Evolutionary conservation across 352 stramenopile species (phyloP).

Genomic region (Aphanomyces invadans): DNA sequence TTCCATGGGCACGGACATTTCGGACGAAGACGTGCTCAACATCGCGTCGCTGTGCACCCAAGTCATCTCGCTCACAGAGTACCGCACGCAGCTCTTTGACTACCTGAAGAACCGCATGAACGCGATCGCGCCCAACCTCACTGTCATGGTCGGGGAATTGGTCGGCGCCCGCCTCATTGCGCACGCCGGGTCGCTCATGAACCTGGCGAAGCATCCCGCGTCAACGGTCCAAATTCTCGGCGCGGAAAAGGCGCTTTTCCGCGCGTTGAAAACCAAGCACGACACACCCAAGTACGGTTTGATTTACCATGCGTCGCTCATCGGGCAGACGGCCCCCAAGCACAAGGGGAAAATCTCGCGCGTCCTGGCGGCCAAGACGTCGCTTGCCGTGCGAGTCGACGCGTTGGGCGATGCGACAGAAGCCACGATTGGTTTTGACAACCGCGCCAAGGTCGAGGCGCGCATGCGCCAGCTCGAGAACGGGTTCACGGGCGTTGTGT

Average conservation of each 20-base stretch:
- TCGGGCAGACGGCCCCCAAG: slow-evolving; percentile 98
- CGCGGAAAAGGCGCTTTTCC: slow-evolving; percentile 99
- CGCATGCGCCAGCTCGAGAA: slow-evolving; percentile 97
- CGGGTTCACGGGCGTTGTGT: slow-evolving; percentile 74
- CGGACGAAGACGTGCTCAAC: slow-evolving; percentile 96
- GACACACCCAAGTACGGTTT: slow-evolving; percentile 99
- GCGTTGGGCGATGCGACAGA: slow-evolving; percentile 94
- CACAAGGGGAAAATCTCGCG: slow-evolving; percentile 99
- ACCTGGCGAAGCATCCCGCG: slow-evolving; percentile 98
- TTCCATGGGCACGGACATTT: slow-evolving; percentile 99
- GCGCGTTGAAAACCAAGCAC: slow-evolving; percentile 99
- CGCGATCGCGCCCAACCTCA: slow-evolving; percentile 99
- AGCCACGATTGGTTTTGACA: slow-evolving; percentile 95
- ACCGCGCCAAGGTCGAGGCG: slow-evolving; percentile 97
- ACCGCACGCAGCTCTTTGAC: slow-evolving; percentile 96
- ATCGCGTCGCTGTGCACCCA: slow-evolving; percentile 91
- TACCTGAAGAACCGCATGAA: slow-evolving; percentile 99
- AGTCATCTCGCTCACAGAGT: slow-evolving; percentile 84
- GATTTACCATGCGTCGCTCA: slow-evolving; percentile 99
- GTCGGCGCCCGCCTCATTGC: slow-evolving; percentile 98
- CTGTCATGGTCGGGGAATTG: slow-evolving; percentile 98
- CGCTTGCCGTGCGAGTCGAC: slow-evolving; percentile 98
- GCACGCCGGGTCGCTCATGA: slow-evolving; percentile 98
- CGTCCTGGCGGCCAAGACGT: slow-evolving; percentile 97
- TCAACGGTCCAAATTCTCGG: slow-evolving; percentile 99